phyloP scores from a whole-genome alignment of 768 basidiomycete genomes.

The Amanita molliuscula region DNA sequence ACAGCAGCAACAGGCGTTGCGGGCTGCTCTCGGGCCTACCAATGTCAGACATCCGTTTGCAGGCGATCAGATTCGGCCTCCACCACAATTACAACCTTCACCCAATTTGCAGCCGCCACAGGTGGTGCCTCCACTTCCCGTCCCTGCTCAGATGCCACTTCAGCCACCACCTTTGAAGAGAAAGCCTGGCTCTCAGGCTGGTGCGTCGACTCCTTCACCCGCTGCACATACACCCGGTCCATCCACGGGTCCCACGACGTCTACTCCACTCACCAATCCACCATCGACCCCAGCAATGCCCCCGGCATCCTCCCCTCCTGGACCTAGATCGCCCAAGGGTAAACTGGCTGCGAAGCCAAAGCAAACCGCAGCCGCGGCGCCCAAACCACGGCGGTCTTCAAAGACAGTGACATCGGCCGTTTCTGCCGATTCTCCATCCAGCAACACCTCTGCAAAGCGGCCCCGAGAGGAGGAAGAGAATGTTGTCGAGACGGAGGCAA shows the following conservation, averaged over 20 bases:
- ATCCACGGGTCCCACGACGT: constrained; percentile 25
- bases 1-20: constrained; percentile 12
- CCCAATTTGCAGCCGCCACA: constrained; percentile 5
- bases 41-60: constrained; percentile 12
- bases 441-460: constrained; percentile 30
- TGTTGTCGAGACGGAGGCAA: constrained; percentile 15
- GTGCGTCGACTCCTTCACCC: constrained; percentile 33
- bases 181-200: constrained; percentile 19
- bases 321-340: constrained; percentile 61
- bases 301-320: constrained; percentile 49
- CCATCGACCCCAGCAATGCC: constrained; percentile 38
- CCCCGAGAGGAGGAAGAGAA: constrained; percentile 42
- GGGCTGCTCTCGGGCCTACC: not conserved
- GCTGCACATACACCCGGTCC: constrained; percentile 31
- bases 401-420: constrained; percentile 17
- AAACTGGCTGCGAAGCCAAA: constrained; percentile 42
- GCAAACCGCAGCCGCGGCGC: constrained; percentile 8
- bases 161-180: constrained; percentile 19
- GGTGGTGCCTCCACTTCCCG: not conserved
- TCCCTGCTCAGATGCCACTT: constrained; percentile 15
- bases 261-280: constrained; percentile 33
- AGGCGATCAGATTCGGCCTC: constrained; percentile 1
- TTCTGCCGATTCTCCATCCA: constrained; percentile 14
- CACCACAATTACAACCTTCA: constrained; percentile 1
- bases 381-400: constrained; percentile 22